Conservation (phyloP, 2,329 filamentous ascomycete species). For the Venturia oleaginea region DNA sequence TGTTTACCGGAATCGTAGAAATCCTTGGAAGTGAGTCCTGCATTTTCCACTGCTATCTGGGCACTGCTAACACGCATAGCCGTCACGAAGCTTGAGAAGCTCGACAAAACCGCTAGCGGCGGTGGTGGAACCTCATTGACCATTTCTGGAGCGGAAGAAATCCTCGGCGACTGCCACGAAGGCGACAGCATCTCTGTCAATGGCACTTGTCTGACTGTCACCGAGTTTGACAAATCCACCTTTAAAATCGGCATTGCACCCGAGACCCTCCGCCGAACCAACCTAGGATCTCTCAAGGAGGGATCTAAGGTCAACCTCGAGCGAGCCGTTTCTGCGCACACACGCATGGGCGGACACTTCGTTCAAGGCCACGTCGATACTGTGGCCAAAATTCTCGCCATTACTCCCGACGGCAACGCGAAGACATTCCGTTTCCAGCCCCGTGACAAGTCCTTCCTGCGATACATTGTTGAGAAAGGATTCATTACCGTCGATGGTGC, state of each 20-base stretch:
- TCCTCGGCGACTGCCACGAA: conserved; percentile 73
- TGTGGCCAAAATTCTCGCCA: conserved; percentile 62
- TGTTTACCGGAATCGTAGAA: conserved; percentile 96
- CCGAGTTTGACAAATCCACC: conserved; percentile 48
- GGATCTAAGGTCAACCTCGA: conserved; percentile 79
- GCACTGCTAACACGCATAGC: conserved; percentile 42
- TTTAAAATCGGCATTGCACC: conserved; percentile 95
- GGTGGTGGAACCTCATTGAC: conserved; percentile 83
- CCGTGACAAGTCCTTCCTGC: conserved; percentile 56
- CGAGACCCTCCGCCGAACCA: conserved; percentile 90
- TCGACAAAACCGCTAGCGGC: conserved; percentile 62
- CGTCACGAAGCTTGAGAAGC: conserved; percentile 69
- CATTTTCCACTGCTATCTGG: conserved; percentile 4
- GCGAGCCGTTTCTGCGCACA: conserved; percentile 80
- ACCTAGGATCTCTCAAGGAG: conserved; percentile 66
- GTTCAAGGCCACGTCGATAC: conserved; percentile 97
- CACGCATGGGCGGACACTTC: conserved; percentile 96
- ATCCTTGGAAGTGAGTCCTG: conserved; percentile 71
- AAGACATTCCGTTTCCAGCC: conserved; percentile 78
- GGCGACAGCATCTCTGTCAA: conserved; percentile 95
- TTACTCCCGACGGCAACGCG: conserved; percentile 79
- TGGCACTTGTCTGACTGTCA: conserved; percentile 92
- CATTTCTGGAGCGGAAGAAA: conserved; percentile 63
- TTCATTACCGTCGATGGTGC: conserved; percentile 92
- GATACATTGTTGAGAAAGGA: conserved; percentile 92